Evolutionary conservation across 768 basidiomycete species (phyloP), one percentile per base, ranked within the genome.

Genomic region (Lentinula sp.): DNA sequence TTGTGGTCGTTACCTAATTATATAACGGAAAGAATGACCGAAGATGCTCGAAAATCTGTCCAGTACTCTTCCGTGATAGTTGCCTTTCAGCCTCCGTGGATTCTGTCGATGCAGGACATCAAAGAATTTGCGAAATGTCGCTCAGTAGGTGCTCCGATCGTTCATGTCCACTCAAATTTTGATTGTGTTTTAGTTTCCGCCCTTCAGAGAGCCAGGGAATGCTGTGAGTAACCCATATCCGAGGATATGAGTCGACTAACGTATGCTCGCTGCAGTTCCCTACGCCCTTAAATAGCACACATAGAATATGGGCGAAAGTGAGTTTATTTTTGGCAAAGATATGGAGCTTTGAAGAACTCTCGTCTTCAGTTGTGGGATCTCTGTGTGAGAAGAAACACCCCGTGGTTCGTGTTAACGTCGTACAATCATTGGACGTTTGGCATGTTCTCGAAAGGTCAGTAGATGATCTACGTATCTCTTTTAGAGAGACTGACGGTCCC

Each of bases 401-500:
- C 75, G 33, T 84, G 80, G 76, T 87, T 86, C 57, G 77, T 85
- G 15, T 66, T 87, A 56, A 85, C 85, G 6, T 81, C 81, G 3
- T 87, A 85, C 66, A 76, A 79, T 50, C 77, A 81, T 15, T 87
- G 85, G 85, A 73, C 81, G 6, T 86, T 86, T 65, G 85, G 85
- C 4, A 78, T 73, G 20, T 86, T 86, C 66, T 83, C 84, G n/a
- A 68, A 71, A 66, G 82, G 85, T 84, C 68, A 54, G 63, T 48
- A 42, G 32, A 5, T n/a, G 15, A 37, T 58, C 45, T 15, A 28
- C 39, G 39, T 57, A 13, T 60, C 10, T 35, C 9, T 42, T 37
- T 3, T 13, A 41, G 13, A 18, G 28, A 39, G 55, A 35, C 49
- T 39, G 18, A 64, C n/a, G 57, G 32, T 33, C 33, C 12, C 23